Base-by-base conservation (phyloP, 768 basidiomycete genomes). In the Galerina marginata region DNA sequence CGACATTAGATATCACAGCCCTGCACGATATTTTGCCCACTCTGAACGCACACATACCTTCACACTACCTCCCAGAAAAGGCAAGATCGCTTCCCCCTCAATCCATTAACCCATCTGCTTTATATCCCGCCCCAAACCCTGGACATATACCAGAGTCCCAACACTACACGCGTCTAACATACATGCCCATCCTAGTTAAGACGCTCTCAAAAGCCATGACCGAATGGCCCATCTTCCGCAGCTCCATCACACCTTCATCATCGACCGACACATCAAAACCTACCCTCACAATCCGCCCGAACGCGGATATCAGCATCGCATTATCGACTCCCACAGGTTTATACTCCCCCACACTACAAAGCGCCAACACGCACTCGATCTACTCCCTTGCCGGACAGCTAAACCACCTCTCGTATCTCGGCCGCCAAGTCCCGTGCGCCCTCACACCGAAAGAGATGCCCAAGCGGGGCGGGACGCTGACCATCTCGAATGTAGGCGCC, bases 171-270 rank as follows among this genome's bases (percentile, higher is more conserved):
- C 84, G 83, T 38, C 74, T 96, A 33, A 94, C 93, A 0, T 91
- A 90, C 72, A 87, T 96, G 36, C 94, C 93, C 9, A 78, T 95
- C 68, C 83, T 96, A 7, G 77, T 95, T 66, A 96, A 96, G 72
- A 88, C 89, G 0, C 88, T 96, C 52, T 84, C 90, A 0, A 85
- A 81, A 66, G 82, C 92, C 3, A 92, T 95, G 91, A 75, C 82
- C 61, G 87, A 92, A 69, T 93, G 93, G 92, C 92, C 94, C 0
- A 75, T 95, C 49, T 86, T 96, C 79, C 83, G 91, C 14, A 82
- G 90, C 16, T 89, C 90, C 36, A 87, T 94, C 67, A 86, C 88
- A 0, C 81, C 82, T 0, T 29, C 68, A 15, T 37, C 53, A 36
- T 9, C 39, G 45, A 53, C 67, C 9, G 59, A 68, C 23, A 51